Conservation (phyloP, 2,329 filamentous ascomycete species). For the Fusarium setosum region DNA sequence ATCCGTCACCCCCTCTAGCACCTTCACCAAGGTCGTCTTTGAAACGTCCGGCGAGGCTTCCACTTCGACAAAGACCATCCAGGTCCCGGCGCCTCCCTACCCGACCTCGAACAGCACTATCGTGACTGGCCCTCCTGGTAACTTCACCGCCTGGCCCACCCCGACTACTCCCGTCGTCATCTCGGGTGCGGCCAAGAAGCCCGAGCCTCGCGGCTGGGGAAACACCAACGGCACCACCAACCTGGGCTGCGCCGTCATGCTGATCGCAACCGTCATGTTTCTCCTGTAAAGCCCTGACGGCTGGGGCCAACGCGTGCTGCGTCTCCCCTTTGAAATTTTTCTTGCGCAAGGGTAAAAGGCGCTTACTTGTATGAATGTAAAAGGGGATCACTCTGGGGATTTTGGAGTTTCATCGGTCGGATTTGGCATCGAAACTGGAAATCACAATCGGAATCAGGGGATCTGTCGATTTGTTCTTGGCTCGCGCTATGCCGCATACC, state of each 20-base stretch:
- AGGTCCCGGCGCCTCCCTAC: constrained; percentile 42
- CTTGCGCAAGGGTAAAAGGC: background rate
- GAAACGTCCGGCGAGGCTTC: constrained; percentile 43
- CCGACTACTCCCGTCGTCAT: constrained; percentile 43
- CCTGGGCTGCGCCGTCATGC: constrained; percentile 50
- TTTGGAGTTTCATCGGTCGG: constrained; percentile 33
- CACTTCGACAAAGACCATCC: constrained; percentile 48
- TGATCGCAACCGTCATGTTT: constrained; percentile 49
- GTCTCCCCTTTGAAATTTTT: background rate
- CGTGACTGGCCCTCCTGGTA: constrained; percentile 38
- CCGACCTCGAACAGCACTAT: constrained; percentile 46
- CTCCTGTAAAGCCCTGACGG: constrained; percentile 41
- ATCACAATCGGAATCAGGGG: constrained; percentile 28
- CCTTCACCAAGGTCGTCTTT: constrained; percentile 47
- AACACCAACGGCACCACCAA: constrained; percentile 45
- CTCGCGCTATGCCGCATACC: constrained; percentile 33
- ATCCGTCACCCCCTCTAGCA: constrained; percentile 38
- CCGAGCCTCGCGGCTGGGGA: constrained; percentile 45
- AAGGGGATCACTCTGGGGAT: constrained; percentile 9
- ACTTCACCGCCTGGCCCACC: constrained; percentile 34
- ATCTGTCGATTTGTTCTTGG: constrained; percentile 37
- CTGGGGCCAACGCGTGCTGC: background rate
- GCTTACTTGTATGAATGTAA: constrained; percentile 15
- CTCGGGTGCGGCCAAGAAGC: constrained; percentile 49
- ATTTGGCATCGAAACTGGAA: constrained; percentile 41